Evolutionary conservation across 805 yeast species (phyloP), one percentile per base, ranked within the genome.

Genomic region (Candida endomychidarum): DNA sequence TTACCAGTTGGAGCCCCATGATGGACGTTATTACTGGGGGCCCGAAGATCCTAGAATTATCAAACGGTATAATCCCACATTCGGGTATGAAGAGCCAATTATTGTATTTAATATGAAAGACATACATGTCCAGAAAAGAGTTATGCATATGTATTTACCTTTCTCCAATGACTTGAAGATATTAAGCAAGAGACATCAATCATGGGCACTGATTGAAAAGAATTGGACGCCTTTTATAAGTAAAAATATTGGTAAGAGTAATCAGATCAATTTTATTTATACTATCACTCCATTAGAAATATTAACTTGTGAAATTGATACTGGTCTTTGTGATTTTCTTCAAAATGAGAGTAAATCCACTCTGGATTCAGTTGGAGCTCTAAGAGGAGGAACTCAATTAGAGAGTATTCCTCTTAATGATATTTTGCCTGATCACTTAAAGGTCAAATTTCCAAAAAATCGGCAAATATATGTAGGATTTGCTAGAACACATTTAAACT

Each of bases 1-100:
- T 12, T 46, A 42, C 29, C 6, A 25, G 5, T n/a, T 46, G 34
- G n/a, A 39, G 12, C 39, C 43, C 12, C 35, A 15, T 11, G 33
- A 41, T 21, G 32, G 37, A 36, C 47, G 41, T 43, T 47, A 37
- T 24, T 51, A 34, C 27, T 51, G 28, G 45, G 58, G 58, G 8
- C 77, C 80, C 1, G 78, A 75, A 52, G 79, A 75, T 50, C 77
- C 81, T 2, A 58, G 78, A 18, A 55, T 75, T 24, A 47, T 72
- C 5, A 46, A 65, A 22, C 57, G 63, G 10, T 50, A 47, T 23
- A 61, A 63, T 43, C 46, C 49, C 11, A 53, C 51, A 22, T 55
- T 54, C 15, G 71, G 70, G 4, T 52, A 36, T 29, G 65, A 55
- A 40, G 60, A 53, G 25, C 60, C 60, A 4, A 25, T 55, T 1